A percentile compares a stretch with the other conserved stretches of the same genome.
Conservation (phyloP, 2,329 filamentous ascomycete genomes). For the Diaporthe nobilis region DNA sequence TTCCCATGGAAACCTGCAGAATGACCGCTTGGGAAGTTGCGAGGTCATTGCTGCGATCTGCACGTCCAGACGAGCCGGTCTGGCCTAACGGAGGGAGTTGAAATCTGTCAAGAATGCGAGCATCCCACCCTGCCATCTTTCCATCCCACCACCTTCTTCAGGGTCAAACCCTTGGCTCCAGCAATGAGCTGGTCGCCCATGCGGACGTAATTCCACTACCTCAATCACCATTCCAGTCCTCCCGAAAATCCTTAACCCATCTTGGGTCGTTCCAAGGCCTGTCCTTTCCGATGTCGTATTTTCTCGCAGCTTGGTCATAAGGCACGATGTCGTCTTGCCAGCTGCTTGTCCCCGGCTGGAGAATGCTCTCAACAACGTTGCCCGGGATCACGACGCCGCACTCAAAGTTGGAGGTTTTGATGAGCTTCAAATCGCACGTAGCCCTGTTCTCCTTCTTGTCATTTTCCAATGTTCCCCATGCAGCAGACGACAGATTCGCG, state of each 20-base stretch:
- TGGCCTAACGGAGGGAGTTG: neutral
- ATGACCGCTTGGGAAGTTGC: constrained; percentile 1
- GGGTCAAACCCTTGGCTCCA: neutral
- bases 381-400: constrained; percentile 47
- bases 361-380: constrained; percentile 41
- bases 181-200: too few species aligned
- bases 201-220: neutral
- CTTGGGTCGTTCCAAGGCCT: constrained; percentile 45
- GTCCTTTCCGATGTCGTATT: constrained; percentile 42
- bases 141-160: neutral
- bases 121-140: neutral
- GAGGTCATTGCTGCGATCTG: constrained; percentile 12
- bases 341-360: constrained; percentile 44
- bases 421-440: constrained; percentile 45
- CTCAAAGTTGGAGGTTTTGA: constrained; percentile 46
- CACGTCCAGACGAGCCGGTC: neutral
- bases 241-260: constrained; percentile 41
- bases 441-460: constrained; percentile 45
- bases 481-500: constrained; percentile 46
- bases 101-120: constrained; percentile 30
- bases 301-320: constrained; percentile 39
- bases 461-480: constrained; percentile 45
- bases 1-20: constrained; percentile 39
- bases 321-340: constrained; percentile 47
- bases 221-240: constrained; percentile 15